A percentile compares a stretch with the other conserved stretches of the same genome.
Conservation (phyloP, 768 basidiomycete species). For the Thelephora aurantiotincta region DNA sequence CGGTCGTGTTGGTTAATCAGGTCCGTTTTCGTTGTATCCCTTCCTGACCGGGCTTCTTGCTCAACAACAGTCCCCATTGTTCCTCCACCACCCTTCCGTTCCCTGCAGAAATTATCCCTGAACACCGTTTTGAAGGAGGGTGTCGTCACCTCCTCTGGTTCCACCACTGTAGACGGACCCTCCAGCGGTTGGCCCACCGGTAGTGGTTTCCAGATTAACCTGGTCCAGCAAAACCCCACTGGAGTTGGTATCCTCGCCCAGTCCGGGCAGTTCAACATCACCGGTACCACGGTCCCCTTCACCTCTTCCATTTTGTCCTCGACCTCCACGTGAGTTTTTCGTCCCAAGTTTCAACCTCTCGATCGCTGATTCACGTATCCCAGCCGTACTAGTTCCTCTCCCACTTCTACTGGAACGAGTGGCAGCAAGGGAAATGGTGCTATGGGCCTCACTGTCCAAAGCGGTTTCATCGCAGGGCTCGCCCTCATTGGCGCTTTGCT, state of each 20-base stretch:
- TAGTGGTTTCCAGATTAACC: constrained; percentile 53
- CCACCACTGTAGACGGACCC: constrained; percentile 34
- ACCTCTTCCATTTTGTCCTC: constrained; percentile 10
- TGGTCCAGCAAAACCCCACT: constrained; percentile 35
- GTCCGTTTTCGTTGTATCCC: constrained; percentile 18
- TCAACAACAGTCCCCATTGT: constrained; percentile 1
- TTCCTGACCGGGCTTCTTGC: background rate
- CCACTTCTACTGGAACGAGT: constrained; percentile 4
- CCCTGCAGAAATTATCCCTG: constrained; percentile 22
- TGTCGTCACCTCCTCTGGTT: constrained; percentile 33
- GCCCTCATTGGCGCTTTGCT: constrained; percentile 23
- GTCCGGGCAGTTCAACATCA: constrained; percentile 46
- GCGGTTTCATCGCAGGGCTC: constrained; percentile 20
- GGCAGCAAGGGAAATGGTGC: constrained; percentile 16
- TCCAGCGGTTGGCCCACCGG: constrained; percentile 56
- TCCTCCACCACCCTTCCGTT: too few species aligned
- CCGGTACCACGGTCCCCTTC: constrained; percentile 9
- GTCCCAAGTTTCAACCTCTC: constrained; percentile 1
- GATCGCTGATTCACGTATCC: background rate
- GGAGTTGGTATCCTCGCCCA: constrained; percentile 53
- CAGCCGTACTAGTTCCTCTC: constrained; percentile 5
- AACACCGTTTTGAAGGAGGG: constrained; percentile 32
- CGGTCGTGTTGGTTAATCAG: constrained; percentile 50
- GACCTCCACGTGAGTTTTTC: constrained; percentile 7
- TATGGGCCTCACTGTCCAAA: constrained; percentile 14